phyloP scores from a whole-genome alignment of 192 early-diverging fungal species.

The Linnemannia elongata region DNA sequence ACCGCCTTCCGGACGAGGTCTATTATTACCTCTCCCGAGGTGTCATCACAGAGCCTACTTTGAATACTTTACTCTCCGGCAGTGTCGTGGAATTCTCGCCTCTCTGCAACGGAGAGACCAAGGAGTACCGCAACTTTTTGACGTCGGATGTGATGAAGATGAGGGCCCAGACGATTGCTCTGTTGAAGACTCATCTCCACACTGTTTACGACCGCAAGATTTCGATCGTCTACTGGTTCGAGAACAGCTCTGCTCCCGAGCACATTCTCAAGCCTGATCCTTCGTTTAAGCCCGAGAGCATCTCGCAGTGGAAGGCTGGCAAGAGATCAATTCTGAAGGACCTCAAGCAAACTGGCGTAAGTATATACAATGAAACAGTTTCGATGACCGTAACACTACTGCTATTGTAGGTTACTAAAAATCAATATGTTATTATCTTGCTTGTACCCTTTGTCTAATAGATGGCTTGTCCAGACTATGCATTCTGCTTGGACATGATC shows the following conservation, averaged over 20 bases:
- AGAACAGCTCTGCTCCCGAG: conserved; percentile 57
- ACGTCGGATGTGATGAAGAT: conserved; percentile 68
- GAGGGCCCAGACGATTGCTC: conserved; percentile 68
- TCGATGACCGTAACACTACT: background rate
- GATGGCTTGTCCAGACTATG: conserved; percentile 31
- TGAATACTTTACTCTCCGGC: conserved; percentile 77
- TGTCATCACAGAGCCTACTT: conserved; percentile 61
- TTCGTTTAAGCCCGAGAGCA: conserved; percentile 48
- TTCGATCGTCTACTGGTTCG: conserved; percentile 71
- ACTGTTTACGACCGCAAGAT: conserved; percentile 78
- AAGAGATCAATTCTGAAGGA: conserved; percentile 55
- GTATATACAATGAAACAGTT: conserved; percentile 17
- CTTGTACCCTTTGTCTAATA: conserved; percentile 16
- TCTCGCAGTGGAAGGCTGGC: conserved; percentile 58
- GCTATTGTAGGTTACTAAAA: background rate
- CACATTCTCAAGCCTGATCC: conserved; percentile 73
- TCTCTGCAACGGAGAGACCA: conserved; percentile 84
- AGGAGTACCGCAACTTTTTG: conserved; percentile 78
- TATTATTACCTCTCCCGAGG: conserved; percentile 81
- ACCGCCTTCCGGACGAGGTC: conserved; percentile 76
- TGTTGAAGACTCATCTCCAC: conserved; percentile 71
- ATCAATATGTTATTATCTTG: background rate
- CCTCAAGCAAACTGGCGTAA: conserved; percentile 59
- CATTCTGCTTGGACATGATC: conserved; percentile 34
- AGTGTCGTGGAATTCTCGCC: conserved; percentile 78